Conservation (phyloP, 495 filamentous ascomycete species). For the Aspergillus nidulans region DNA sequence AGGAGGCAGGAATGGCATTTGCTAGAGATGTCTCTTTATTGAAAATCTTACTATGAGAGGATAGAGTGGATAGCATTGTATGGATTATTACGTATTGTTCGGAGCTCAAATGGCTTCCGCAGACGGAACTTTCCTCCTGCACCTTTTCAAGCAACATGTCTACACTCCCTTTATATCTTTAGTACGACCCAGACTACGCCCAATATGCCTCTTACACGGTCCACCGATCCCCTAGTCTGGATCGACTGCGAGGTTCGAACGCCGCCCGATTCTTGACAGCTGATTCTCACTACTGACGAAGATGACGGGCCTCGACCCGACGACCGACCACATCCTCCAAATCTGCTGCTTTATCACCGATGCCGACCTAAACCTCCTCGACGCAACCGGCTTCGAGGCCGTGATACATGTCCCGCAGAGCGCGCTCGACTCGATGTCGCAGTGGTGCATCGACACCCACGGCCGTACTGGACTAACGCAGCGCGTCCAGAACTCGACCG, state of each 20-base stretch:
- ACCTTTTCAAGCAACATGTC: not conserved
- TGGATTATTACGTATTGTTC: not conserved
- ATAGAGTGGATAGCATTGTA: constrained; percentile 7
- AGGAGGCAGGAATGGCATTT: constrained; percentile 7
- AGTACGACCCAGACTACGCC: not conserved
- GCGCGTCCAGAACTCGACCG: constrained; percentile 68
- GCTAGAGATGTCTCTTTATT: constrained; percentile 5
- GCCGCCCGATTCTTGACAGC: not conserved
- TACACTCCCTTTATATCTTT: not conserved
- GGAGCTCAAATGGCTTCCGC: not conserved
- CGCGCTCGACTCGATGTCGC: constrained; percentile 69
- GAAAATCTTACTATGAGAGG: not conserved
- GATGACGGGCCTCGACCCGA: constrained; percentile 90
- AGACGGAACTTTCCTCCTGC: constrained; percentile 7
- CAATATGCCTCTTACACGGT: constrained; percentile 44
- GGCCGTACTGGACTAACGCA: constrained; percentile 73
- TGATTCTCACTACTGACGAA: constrained; percentile 25
- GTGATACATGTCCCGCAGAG: constrained; percentile 72
- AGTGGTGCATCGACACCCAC: constrained; percentile 63
- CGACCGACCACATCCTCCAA: constrained; percentile 80
- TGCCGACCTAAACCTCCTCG: constrained; percentile 67
- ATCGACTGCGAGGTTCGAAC: constrained; percentile 78
- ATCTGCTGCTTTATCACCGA: constrained; percentile 93
- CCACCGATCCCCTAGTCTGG: constrained; percentile 68
- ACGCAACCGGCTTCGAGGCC: constrained; percentile 71